phyloP scores from a whole-genome alignment of 2,329 filamentous ascomycete species.

The Stachybotrys echinatus region DNA sequence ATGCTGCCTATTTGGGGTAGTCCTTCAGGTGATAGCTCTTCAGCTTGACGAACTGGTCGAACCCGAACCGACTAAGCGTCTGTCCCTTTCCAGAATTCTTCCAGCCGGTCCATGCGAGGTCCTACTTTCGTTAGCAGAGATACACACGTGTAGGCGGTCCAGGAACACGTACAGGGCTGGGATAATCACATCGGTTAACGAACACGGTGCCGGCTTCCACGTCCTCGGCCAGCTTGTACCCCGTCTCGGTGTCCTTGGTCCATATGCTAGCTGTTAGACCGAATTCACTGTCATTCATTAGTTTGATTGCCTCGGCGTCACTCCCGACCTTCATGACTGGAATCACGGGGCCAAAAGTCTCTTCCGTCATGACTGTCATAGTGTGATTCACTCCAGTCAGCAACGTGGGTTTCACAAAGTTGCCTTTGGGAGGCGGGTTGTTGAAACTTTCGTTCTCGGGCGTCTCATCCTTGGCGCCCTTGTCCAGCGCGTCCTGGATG shows the following conservation, averaged over 20 bases:
- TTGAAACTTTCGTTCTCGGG: slow-evolving; percentile 75
- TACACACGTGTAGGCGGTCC: neutral
- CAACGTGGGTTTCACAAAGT: slow-evolving; percentile 83
- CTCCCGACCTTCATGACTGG: slow-evolving; percentile 79
- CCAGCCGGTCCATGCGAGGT: slow-evolving; percentile 95
- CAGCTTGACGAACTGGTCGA: slow-evolving; percentile 92
- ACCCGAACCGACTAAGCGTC: slow-evolving; percentile 84
- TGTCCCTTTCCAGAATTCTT: slow-evolving; percentile 94
- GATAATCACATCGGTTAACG: slow-evolving; percentile 90
- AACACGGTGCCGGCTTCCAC: slow-evolving; percentile 95
- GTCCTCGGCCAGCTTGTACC: slow-evolving; percentile 69
- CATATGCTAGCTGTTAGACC: slow-evolving; percentile 95
- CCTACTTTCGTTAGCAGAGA: slow-evolving; percentile 41
- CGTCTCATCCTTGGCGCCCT: slow-evolving; percentile 80
- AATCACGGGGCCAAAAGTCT: slow-evolving; percentile 92
- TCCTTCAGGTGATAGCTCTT: slow-evolving; percentile 96
- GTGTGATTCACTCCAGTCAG: slow-evolving; percentile 72
- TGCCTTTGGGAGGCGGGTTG: slow-evolving; percentile 69
- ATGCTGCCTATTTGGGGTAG: slow-evolving; percentile 55
- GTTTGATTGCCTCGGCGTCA: slow-evolving; percentile 72
- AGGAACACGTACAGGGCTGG: slow-evolving; percentile 68
- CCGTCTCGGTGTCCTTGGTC: slow-evolving; percentile 79
- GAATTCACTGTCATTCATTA: slow-evolving; percentile 95
- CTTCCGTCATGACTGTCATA: slow-evolving; percentile 87
- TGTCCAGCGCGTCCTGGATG: slow-evolving; percentile 73